Evolutionary conservation across 352 stramenopile genomes (phyloP).

Genomic region (Phytopythium montanum): DNA sequence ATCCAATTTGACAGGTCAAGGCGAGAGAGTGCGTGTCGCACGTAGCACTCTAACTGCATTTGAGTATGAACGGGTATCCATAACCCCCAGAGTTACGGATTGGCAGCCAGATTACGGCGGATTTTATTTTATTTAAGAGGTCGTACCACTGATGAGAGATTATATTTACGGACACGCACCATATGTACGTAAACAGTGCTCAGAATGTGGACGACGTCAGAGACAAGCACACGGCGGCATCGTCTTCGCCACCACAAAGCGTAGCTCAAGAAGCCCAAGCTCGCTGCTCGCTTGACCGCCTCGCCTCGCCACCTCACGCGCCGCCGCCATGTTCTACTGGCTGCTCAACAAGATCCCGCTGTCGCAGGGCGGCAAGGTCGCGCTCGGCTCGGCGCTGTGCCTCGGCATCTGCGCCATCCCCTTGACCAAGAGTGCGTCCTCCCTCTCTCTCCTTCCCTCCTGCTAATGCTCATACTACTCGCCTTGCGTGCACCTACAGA

Average conservation of each 20-base stretch:
- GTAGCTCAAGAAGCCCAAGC: neutral
- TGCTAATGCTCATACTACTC: neutral
- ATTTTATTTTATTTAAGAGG: neutral
- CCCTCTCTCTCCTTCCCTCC: neutral
- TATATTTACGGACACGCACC: neutral
- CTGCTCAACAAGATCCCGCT: slow-evolving; percentile 69
- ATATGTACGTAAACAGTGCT: neutral
- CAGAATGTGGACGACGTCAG: neutral
- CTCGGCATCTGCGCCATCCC: slow-evolving; percentile 70
- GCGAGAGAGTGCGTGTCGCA: neutral
- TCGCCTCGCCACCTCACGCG: no score
- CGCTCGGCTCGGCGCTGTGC: slow-evolving; percentile 61
- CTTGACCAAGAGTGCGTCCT: slow-evolving; percentile 49
- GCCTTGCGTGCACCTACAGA: slow-evolving; percentile 23
- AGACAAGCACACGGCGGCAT: no score
- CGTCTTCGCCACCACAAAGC: neutral
- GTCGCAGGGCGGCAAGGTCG: slow-evolving; percentile 68
- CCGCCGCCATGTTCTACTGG: slow-evolving; percentile 39
- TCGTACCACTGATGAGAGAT: neutral
- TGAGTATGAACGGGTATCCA: no score
- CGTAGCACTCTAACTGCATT: neutral
- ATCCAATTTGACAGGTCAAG: neutral
- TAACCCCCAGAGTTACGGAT: no score
- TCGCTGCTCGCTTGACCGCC: neutral
- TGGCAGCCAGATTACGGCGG: neutral